These are phyloP conservation scores for Onygenales sp. DNA, from an alignment of 2,329 filamentous ascomycete species.

Conservation along the genomic window DNA sequence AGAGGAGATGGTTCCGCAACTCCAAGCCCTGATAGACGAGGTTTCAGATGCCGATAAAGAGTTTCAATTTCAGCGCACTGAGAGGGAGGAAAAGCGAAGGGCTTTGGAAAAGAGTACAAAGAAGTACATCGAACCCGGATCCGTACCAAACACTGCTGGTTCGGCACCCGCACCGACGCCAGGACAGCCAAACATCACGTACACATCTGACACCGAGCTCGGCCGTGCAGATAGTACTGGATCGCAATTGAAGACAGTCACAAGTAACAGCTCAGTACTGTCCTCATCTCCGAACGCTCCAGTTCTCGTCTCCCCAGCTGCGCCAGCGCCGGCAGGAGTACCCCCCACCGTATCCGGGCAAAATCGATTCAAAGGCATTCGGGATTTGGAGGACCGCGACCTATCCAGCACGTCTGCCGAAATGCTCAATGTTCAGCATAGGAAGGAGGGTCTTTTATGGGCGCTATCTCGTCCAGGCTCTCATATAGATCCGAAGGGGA, in stretches of 20 bases:
- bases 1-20: slow-evolving; percentile 73
- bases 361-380: slow-evolving; percentile 76
- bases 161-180: slow-evolving; percentile 23
- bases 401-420: slow-evolving; percentile 46
- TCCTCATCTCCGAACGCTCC: slow-evolving; percentile 31
- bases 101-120: slow-evolving; percentile 80
- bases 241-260: slow-evolving; percentile 52
- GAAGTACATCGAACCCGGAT: slow-evolving; percentile 61
- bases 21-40: slow-evolving; percentile 79
- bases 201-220: slow-evolving; percentile 58
- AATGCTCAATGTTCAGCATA: slow-evolving; percentile 52
- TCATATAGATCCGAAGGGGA: slow-evolving; percentile 85
- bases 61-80: slow-evolving; percentile 89
- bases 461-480: slow-evolving; percentile 85
- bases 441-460: slow-evolving; percentile 93
- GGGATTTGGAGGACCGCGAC: slow-evolving; percentile 82
- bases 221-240: slow-evolving; percentile 65
- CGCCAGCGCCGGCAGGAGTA: slow-evolving; percentile 14
- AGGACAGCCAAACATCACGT: slow-evolving; percentile 38
- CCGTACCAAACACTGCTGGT: slow-evolving; percentile 34
- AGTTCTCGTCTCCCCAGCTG: slow-evolving; percentile 19
- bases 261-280: slow-evolving; percentile 37
- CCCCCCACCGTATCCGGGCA: slow-evolving; percentile 25
- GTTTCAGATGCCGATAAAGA: slow-evolving; percentile 94
- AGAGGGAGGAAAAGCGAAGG: slow-evolving; percentile 87